Evolutionary conservation across 75 land plant species (phyloP), one percentile per base, ranked within the genome.

Genomic region (Selaginella tamariscina): DNA sequence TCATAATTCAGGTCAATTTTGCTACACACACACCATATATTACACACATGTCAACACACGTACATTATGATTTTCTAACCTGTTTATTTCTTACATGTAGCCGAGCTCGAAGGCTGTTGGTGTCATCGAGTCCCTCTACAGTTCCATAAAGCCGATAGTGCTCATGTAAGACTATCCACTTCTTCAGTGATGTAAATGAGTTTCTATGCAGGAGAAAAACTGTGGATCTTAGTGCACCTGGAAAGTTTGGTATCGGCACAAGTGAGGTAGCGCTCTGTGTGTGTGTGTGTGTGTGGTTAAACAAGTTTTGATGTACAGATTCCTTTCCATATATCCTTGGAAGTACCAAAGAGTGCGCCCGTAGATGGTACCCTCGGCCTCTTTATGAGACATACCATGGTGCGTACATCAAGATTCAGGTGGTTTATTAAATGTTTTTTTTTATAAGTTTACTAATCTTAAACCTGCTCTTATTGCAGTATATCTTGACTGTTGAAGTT

Each of bases 321-420:
- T 56, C 85, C 87, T 31, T 89, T 89, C 72, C 80, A 79, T 24
- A 32, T 89, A 8, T 31, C 70, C 44, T 65, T 89, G 55, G 83
- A 72, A 26, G 32, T 64, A 33, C 30, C 64, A 29, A 57, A 68
- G 29, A 65, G 49, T 15, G 11, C 71, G 15, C 71, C 44, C 32
- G 74, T 66, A 32, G 76, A 73, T 66, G 75, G 70, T 2, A 32
- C 57, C 44, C 32, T 32, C 22, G 81, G 59, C 67, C 73, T 44
- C 59, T 82, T 86, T 87, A 81, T 69, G 90, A 89, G 69, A 87
- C 95, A 27, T 89, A 76, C 44, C 95, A 89, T 81, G 95, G 95
- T 68, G 78, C 80, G 33, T 75, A 84, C 68, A 84, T 89, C 21
- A 89, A 76, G 68, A 86, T 89, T 56, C 95, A 89, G 95, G 95